These are phyloP conservation scores for Ramalina intermedia DNA, from an alignment of 495 filamentous ascomycete genomes.

Conservation along the genomic window DNA sequence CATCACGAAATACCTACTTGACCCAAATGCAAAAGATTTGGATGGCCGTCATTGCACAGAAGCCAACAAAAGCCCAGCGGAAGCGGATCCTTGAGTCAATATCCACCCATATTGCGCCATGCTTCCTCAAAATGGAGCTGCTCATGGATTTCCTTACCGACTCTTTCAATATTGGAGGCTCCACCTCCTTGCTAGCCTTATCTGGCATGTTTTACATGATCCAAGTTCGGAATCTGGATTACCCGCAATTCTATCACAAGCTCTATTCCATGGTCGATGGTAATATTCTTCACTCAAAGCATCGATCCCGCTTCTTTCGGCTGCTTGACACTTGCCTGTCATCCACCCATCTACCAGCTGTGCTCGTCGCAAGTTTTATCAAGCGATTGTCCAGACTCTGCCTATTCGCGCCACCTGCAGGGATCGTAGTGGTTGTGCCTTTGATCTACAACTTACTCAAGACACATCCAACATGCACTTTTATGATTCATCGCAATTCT, in stretches of 20 bases:
- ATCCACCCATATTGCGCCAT: slow-evolving; percentile 63
- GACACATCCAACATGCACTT: slow-evolving; percentile 75
- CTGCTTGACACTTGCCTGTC: slow-evolving; percentile 79
- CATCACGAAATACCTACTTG: slow-evolving; percentile 28
- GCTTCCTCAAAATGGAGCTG: slow-evolving; percentile 71
- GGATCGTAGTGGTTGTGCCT: slow-evolving; percentile 76
- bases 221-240: slow-evolving; percentile 83
- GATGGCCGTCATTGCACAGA: slow-evolving; percentile 56
- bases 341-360: slow-evolving; percentile 86
- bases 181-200: slow-evolving; percentile 71
- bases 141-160: slow-evolving; percentile 98
- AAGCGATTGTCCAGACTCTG: slow-evolving; percentile 74
- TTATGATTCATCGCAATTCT: slow-evolving; percentile 79
- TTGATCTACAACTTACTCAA: slow-evolving; percentile 94
- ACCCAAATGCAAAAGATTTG: slow-evolving; percentile 65
- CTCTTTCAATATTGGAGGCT: slow-evolving; percentile 74
- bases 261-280: slow-evolving; percentile 82
- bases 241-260: slow-evolving; percentile 86
- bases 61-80: slow-evolving; percentile 52
- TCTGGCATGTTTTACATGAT: slow-evolving; percentile 95
- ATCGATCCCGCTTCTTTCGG: slow-evolving; percentile 86
- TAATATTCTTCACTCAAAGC: slow-evolving; percentile 78
- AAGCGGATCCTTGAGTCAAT: slow-evolving; percentile 65
- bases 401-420: slow-evolving; percentile 72
- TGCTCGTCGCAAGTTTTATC: slow-evolving; percentile 87